These are phyloP conservation scores for Perkinsus chesapeaki DNA, from an alignment of 169 alveolate genomes.

Conservation along the genomic window DNA sequence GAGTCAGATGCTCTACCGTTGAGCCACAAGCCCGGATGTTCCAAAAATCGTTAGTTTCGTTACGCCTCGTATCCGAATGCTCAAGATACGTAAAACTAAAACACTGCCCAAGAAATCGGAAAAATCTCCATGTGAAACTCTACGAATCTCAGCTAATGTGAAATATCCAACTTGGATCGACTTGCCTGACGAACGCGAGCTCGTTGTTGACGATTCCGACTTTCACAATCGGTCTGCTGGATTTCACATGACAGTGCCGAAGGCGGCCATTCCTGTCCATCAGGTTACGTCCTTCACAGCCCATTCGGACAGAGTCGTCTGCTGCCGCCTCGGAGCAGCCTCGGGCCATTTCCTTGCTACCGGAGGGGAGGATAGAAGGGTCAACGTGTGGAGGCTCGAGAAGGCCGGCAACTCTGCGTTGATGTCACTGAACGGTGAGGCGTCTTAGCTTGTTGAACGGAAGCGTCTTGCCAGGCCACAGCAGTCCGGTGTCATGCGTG, in stretches of 20 bases:
- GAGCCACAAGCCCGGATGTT: not conserved
- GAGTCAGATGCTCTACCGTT: conserved; percentile 4
- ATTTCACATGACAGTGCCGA: not conserved
- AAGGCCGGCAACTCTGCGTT: not conserved
- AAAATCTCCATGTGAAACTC: not conserved
- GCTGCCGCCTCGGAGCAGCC: not conserved
- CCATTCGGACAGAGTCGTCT: not conserved
- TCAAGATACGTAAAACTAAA: not conserved
- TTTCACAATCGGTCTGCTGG: not conserved
- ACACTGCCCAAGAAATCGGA: not conserved
- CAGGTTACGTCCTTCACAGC: conserved; percentile 2
- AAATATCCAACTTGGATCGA: no score
- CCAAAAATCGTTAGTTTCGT: not conserved
- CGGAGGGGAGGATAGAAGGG: conserved; percentile 6
- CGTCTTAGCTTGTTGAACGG: not conserved
- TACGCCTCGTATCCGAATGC: not conserved
- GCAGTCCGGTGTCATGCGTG: not conserved
- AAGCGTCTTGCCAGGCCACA: not conserved
- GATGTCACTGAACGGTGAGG: not conserved
- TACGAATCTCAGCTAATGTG: not conserved
- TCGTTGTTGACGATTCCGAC: no score
- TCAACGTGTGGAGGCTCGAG: conserved; percentile 5
- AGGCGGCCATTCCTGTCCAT: no score
- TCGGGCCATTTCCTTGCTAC: conserved; percentile 1
- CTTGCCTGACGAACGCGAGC: no score